Percentiles rank a stretch among this genome's conserved stretches.
Evolutionary conservation across 2,329 filamentous ascomycete species (phyloP).

Genomic region (Fusarium sp.): DNA sequence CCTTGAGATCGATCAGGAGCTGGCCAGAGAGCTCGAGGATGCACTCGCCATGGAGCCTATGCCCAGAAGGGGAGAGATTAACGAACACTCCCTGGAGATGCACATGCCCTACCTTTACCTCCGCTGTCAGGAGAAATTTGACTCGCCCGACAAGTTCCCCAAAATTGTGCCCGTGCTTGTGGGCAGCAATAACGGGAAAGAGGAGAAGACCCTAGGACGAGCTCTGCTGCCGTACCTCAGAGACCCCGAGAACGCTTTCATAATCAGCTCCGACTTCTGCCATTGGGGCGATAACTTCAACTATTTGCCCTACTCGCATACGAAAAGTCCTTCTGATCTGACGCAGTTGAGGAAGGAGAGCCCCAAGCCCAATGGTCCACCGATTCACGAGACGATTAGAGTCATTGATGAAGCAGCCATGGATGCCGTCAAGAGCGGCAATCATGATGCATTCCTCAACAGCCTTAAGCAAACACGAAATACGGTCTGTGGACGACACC

Average conservation of each 20-base stretch:
- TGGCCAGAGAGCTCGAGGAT: constrained; percentile 64
- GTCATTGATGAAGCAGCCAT: constrained; percentile 85
- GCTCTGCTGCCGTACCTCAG: constrained; percentile 83
- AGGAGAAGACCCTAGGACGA: constrained; percentile 77
- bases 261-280: constrained; percentile 96
- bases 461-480: constrained; percentile 82
- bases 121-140: constrained; percentile 68
- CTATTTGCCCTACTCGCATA: constrained; percentile 81
- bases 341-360: constrained; percentile 54
- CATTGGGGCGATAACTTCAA: constrained; percentile 89
- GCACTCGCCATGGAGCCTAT: constrained; percentile 64
- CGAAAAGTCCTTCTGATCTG: constrained; percentile 56
- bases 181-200: constrained; percentile 74
- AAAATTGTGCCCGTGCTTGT: constrained; percentile 87
- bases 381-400: constrained; percentile 88
- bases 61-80: constrained; percentile 74
- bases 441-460: constrained; percentile 76
- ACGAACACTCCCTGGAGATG: constrained; percentile 96
- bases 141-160: constrained; percentile 70
- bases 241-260: constrained; percentile 82
- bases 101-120: constrained; percentile 95
- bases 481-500: constrained; percentile 94
- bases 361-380: constrained; percentile 54
- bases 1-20: constrained; percentile 72
- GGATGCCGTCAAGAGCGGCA: constrained; percentile 83